A percentile compares a stretch with the other conserved stretches of the same genome.
Evolutionary conservation across 2,329 filamentous ascomycete species (phyloP).

Genomic region (Neofusicoccum parvum): DNA sequence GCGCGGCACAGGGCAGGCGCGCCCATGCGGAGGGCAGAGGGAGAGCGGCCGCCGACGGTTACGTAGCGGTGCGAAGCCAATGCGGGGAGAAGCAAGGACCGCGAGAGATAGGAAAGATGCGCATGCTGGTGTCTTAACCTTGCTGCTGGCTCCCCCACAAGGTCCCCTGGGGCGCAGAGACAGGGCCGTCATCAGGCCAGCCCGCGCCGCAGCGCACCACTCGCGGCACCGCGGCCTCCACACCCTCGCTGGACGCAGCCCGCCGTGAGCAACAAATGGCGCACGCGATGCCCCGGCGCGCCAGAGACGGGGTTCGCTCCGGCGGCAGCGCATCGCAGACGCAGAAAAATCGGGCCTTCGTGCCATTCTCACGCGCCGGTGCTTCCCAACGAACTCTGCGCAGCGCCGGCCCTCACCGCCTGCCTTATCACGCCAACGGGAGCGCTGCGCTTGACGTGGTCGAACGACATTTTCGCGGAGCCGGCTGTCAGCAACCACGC

Average conservation of each 20-base stretch:
- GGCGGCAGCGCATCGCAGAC: not conserved
- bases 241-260: not conserved
- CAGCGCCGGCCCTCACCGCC: slow-evolving; percentile 1
- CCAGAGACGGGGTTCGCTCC: slow-evolving; percentile 2
- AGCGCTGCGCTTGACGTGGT: not conserved
- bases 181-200: slow-evolving; percentile 3
- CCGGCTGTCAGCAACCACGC: not conserved
- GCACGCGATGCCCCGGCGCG: not conserved
- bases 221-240: not conserved
- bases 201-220: not conserved
- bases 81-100: slow-evolving; percentile 34
- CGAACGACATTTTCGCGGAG: slow-evolving; percentile 2
- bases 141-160: not conserved
- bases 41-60: not conserved
- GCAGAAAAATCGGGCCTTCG: slow-evolving; percentile 15
- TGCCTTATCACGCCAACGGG: slow-evolving; percentile 5
- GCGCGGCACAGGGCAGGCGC: not conserved
- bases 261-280: slow-evolving; percentile 5
- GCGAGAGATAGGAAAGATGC: slow-evolving; percentile 9
- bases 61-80: slow-evolving; percentile 31
- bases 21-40: not conserved
- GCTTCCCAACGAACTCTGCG: not conserved
- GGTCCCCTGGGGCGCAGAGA: not conserved
- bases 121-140: slow-evolving; percentile 20
- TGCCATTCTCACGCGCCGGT: not conserved